These are phyloP conservation scores for Marasmius oreades DNA, from an alignment of 1,284 basidiomycete genomes.

Conservation along the genomic window DNA sequence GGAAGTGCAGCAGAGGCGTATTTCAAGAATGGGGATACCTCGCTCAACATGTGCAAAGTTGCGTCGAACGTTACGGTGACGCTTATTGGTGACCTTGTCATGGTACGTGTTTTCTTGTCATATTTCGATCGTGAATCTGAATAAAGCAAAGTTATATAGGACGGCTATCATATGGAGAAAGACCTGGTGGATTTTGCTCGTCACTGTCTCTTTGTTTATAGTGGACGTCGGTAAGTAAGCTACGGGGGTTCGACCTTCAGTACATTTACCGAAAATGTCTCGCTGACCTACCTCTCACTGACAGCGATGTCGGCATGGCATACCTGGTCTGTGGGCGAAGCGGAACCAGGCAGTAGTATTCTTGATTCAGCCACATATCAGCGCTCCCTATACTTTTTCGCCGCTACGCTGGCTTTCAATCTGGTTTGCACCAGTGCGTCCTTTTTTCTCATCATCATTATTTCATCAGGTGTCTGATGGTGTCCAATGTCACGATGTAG, in stretches of 20 bases:
- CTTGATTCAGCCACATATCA: slow-evolving; percentile 9
- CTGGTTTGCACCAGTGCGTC: slow-evolving; percentile 15
- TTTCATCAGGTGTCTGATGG: neutral
- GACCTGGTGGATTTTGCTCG: neutral
- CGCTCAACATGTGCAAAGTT: neutral
- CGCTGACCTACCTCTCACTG: neutral
- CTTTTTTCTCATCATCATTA: neutral
- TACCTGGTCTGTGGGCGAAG: slow-evolving; percentile 14
- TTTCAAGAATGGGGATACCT: neutral
- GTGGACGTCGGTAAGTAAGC: slow-evolving; percentile 7
- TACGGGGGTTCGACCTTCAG: neutral
- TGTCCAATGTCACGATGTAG: neutral
- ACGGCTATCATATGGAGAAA: slow-evolving; percentile 3
- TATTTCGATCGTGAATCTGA: neutral
- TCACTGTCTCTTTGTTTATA: slow-evolving; percentile 3
- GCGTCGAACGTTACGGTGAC: slow-evolving; percentile 6
- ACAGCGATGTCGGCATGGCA: slow-evolving; percentile 16
- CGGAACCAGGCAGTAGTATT: slow-evolving; percentile 12
- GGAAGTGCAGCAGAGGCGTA: slow-evolving; percentile 1
- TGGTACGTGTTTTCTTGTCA: neutral
- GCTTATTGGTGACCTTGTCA: slow-evolving; percentile 4
- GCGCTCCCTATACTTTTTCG: slow-evolving; percentile 14
- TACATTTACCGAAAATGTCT: neutral
- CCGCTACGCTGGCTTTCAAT: slow-evolving; percentile 15
- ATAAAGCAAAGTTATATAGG: slow-evolving; percentile 1